These are phyloP conservation scores for Pythium chondricola DNA, from an alignment of 352 stramenopile genomes.

Conservation along the genomic window DNA sequence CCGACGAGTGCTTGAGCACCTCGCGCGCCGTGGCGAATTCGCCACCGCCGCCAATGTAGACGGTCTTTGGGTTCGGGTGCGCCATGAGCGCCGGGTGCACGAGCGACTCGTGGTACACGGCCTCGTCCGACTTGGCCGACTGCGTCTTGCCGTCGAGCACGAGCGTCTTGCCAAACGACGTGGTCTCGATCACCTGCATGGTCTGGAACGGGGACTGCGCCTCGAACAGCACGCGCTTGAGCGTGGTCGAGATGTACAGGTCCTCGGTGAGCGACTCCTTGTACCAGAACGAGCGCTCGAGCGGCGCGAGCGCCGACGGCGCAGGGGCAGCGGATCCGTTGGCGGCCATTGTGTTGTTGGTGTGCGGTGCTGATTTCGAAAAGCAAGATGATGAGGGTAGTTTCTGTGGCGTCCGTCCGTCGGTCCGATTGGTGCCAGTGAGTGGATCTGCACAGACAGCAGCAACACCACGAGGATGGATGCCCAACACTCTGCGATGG, in stretches of 20 bases:
- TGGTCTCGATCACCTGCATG: constrained; percentile 92
- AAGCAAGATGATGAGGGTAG: too few species aligned
- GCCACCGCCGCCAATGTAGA: constrained; percentile 91
- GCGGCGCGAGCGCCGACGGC: constrained; percentile 33
- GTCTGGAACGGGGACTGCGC: constrained; percentile 88
- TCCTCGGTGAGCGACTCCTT: constrained; percentile 89
- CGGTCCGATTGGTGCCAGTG: too few species aligned
- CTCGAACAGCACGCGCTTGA: constrained; percentile 87
- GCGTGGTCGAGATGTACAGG: constrained; percentile 80
- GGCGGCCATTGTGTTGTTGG: constrained; percentile 1
- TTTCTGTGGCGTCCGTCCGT: too few species aligned
- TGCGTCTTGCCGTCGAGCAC: constrained; percentile 96
- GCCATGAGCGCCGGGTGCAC: constrained; percentile 91
- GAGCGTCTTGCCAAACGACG: constrained; percentile 91
- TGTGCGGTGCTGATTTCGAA: not conserved
- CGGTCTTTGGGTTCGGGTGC: constrained; percentile 80
- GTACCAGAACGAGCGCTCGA: constrained; percentile 74
- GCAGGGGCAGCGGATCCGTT: constrained; percentile 17
- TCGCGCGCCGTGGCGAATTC: constrained; percentile 93
- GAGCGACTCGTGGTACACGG: constrained; percentile 94
- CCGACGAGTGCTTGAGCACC: constrained; percentile 85
- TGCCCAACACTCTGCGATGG: too few species aligned
- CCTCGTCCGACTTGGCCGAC: constrained; percentile 90
- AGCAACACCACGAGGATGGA: too few species aligned
- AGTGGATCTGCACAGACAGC: too few species aligned